Evolutionary conservation across 257 asterid genomes (phyloP).

Genomic region (Nemophila menziesii): DNA sequence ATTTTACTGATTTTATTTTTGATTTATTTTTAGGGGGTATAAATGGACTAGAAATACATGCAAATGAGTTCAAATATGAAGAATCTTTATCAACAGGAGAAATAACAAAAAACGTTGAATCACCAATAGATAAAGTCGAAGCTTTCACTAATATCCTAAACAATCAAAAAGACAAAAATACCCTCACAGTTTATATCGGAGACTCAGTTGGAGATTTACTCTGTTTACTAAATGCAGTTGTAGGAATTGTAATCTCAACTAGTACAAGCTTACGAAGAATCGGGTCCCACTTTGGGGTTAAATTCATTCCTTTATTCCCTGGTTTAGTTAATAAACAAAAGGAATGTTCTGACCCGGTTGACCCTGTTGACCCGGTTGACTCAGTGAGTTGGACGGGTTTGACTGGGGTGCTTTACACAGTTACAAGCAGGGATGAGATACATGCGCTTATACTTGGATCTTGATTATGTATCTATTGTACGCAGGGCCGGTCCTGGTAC

Average conservation of each 20-base stretch:
- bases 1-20: too few species aligned
- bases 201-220: constrained; percentile 89
- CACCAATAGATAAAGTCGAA: constrained; percentile 69
- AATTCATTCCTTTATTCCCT: constrained; percentile 50
- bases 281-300: constrained; percentile 68
- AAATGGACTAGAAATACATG: constrained; percentile 35
- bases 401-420: constrained; percentile 73
- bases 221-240: constrained; percentile 82
- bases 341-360: constrained; percentile 21
- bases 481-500: too few species aligned
- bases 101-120: constrained; percentile 48
- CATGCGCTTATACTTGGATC: constrained; percentile 61
- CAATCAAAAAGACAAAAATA: constrained; percentile 32
- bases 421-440: constrained; percentile 79
- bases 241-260: constrained; percentile 68
- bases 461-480: too few species aligned
- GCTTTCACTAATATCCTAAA: constrained; percentile 43
- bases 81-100: constrained; percentile 65
- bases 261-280: constrained; percentile 52
- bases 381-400: constrained; percentile 46
- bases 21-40: constrained; percentile 43
- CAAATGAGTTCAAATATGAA: constrained; percentile 64
- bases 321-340: constrained; percentile 60
- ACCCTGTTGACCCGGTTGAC: too few species aligned
- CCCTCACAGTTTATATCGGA: constrained; percentile 58